These are phyloP conservation scores for Pelagomonas calceolata DNA, from an alignment of 108 stramenopile genomes.

Conservation along the genomic window DNA sequence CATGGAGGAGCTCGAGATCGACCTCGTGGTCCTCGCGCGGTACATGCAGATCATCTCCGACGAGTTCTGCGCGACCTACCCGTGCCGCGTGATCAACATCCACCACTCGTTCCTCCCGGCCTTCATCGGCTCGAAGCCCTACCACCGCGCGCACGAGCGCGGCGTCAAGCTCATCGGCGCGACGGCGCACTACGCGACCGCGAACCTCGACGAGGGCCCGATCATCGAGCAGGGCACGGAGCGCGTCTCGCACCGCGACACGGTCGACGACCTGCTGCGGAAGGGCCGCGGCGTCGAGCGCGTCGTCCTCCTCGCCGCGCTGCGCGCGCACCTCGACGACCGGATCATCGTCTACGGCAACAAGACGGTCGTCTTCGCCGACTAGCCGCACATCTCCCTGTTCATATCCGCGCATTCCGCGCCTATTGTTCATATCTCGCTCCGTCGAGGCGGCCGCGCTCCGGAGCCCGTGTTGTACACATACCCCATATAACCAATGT, in stretches of 20 bases:
- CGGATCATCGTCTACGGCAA: slow-evolving; percentile 62
- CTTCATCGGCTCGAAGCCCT: slow-evolving; percentile 55
- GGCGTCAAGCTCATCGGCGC: slow-evolving; percentile 78
- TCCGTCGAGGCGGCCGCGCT: too few species aligned
- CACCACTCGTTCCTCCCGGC: slow-evolving; percentile 78
- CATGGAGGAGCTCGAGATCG: slow-evolving; percentile 49
- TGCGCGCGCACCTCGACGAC: slow-evolving; percentile 70
- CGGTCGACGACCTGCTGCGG: slow-evolving; percentile 52
- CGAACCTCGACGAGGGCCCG: slow-evolving; percentile 65
- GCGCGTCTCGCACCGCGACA: slow-evolving; percentile 57
- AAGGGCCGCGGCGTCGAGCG: slow-evolving; percentile 66
- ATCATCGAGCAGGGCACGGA: slow-evolving; percentile 60
- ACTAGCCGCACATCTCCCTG: too few species aligned
- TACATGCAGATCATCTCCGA: slow-evolving; percentile 71
- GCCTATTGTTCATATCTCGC: too few species aligned
- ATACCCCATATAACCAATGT: too few species aligned
- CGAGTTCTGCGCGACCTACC: slow-evolving; percentile 49
- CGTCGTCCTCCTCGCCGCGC: slow-evolving; percentile 52
- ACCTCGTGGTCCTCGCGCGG: slow-evolving; percentile 61
- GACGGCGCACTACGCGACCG: slow-evolving; percentile 62
- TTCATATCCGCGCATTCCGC: too few species aligned
- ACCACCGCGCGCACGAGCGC: slow-evolving; percentile 63
- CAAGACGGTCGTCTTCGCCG: slow-evolving; percentile 66
- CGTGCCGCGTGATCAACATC: slow-evolving; percentile 62
- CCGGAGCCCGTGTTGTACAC: too few species aligned